Evolutionary conservation across 106 monocot genomes (phyloP), one percentile per base, ranked within the genome.

Genomic region (Acorus gramineus): DNA sequence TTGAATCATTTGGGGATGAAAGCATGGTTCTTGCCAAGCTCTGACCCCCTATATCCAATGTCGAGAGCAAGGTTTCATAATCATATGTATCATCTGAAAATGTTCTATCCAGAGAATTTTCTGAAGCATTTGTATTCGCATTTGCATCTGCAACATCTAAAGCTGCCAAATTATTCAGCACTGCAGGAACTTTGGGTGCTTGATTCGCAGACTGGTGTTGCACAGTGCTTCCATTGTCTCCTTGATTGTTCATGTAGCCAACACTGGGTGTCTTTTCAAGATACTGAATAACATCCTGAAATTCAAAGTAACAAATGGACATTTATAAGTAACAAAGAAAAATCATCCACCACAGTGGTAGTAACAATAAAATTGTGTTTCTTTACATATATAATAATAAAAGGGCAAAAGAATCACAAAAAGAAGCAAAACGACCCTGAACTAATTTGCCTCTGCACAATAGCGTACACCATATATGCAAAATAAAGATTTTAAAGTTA

Each of bases 11-110:
- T 64, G 58, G 52, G 9, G 66, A 57, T 1, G 5, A 2, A 28
- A 28, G 28, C 28, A 28, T 28, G 64, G 68, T 49, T 14, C 44
- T 55, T 46, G 48, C 46, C 42, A 64, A 44, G 12, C 54, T 69
- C 12, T 68, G 64, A 42, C 57, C 59, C 52, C 74, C 60, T 59
- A 59, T 67, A 73, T 84, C 93, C 52, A 86, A 63, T 28, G 75
- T 81, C 43, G 89, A 93, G 54, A 81, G 70, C 48, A 93, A 72
- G 61, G 66, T 89, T 69, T 93, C 93, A 71, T 84, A 93, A 49
- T 93, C 93, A 28, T 74, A 42, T n/a, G 79, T 55, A 69, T 92
- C 92, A 73, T 92, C 93, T 60, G 82, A 79, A 46, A 84, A 63
- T 57, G 64, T 82, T 71, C 74, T 67, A 4, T 69, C 63, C 46